Percentiles rank a stretch among this genome's conserved stretches.
Evolutionary conservation across 1,139 yeast species (phyloP).

Genomic region (Hyphopichia wangnamkhiaoensis): DNA sequence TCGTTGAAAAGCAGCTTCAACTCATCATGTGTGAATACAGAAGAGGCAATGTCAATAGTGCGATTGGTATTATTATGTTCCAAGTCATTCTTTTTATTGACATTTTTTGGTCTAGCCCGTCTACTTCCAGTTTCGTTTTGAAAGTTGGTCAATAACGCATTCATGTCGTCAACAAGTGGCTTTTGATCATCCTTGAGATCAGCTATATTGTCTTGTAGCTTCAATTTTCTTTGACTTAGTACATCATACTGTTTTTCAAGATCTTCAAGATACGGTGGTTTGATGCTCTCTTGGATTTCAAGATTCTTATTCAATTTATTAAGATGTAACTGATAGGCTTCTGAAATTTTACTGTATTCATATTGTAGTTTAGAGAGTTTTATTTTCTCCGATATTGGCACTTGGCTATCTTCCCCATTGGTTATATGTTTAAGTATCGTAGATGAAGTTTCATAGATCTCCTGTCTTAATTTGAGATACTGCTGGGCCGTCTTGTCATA

Average conservation of each 20-base stretch:
- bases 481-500: constrained; percentile 36
- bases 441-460: constrained; percentile 23
- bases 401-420: constrained; percentile 15
- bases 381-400: constrained; percentile 11
- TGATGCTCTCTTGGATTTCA: constrained; percentile 15
- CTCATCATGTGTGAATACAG: constrained; percentile 22
- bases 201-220: constrained; percentile 23
- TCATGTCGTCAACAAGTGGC: constrained; percentile 41
- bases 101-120: constrained; percentile 13
- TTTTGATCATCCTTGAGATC: constrained; percentile 32
- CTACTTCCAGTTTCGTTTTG: constrained; percentile 17
- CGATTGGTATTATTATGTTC: constrained; percentile 10
- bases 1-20: constrained; percentile 22
- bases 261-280: constrained; percentile 21
- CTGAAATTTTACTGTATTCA: constrained; percentile 30
- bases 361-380: constrained; percentile 21
- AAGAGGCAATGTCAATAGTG: constrained; percentile 18
- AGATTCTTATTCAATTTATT: constrained; percentile 21
- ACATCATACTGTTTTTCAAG: constrained; percentile 22
- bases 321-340: constrained; percentile 28
- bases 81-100: background rate
- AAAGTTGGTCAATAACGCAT: constrained; percentile 25
- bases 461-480: constrained; percentile 37
- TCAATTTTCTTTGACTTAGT: constrained; percentile 18
- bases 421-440: constrained; percentile 7